Percentiles rank a stretch among this genome's conserved stretches.
Evolutionary conservation across 2,329 filamentous ascomycete species (phyloP).

Genomic region (Cordyceps fumosorosea): DNA sequence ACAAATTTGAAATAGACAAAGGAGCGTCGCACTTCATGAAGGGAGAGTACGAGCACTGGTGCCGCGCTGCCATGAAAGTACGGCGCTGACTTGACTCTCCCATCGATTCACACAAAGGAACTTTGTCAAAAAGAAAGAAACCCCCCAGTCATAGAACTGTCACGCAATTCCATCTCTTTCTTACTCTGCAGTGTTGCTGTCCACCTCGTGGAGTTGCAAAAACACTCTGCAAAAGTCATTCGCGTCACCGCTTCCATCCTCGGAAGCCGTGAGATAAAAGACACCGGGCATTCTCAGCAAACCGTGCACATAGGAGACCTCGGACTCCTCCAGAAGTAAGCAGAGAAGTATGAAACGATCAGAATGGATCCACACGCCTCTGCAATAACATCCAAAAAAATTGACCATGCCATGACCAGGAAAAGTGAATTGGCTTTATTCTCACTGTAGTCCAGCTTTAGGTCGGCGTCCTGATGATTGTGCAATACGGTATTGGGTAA

Average conservation of each 20-base stretch:
- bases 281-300: slow-evolving; percentile 11
- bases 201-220: background rate
- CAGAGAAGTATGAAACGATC: background rate
- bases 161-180: background rate
- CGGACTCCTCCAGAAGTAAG: slow-evolving; percentile 12
- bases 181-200: background rate
- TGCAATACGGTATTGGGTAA: background rate
- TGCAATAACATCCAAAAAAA: slow-evolving; percentile 6
- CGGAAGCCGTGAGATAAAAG: slow-evolving; percentile 10
- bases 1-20: background rate
- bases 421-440: background rate
- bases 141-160: background rate
- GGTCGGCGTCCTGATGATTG: slow-evolving; percentile 7
- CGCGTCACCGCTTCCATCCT: slow-evolving; percentile 2
- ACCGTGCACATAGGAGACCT: slow-evolving; percentile 13
- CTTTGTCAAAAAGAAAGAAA: background rate
- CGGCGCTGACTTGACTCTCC: background rate
- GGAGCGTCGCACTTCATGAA: slow-evolving; percentile 6
- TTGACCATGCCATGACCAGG: slow-evolving; percentile 5
- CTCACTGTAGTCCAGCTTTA: slow-evolving; percentile 5
- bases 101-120: slow-evolving; percentile 3
- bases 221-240: background rate
- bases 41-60: slow-evolving; percentile 8
- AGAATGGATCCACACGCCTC: background rate
- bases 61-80: slow-evolving; percentile 5